Conservation (phyloP, 225 moss, liverwort and hornwort species). For the Pseudoscleropodium purum region DNA sequence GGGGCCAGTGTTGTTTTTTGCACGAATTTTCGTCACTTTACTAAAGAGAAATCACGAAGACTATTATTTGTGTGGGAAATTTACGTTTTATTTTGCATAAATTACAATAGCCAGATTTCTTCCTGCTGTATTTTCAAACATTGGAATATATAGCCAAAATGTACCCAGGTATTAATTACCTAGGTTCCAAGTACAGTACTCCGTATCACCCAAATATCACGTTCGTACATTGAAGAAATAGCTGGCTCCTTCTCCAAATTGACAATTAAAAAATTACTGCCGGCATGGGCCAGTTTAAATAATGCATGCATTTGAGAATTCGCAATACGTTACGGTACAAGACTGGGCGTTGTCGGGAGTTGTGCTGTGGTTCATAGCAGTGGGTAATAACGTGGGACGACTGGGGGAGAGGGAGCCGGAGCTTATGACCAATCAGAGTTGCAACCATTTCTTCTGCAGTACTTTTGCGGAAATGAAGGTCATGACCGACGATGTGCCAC, state of each 20-base stretch:
- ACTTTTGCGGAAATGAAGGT: not conserved
- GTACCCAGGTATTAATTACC: not conserved
- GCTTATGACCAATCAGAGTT: not conserved
- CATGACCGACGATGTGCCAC: not conserved
- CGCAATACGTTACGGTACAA: not conserved
- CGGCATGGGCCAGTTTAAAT: not conserved
- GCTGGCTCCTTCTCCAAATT: not conserved
- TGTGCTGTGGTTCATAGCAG: not conserved
- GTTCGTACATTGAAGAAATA: not conserved
- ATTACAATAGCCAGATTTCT: not conserved
- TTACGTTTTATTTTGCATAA: not conserved
- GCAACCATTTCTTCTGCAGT: not conserved
- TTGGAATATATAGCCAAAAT: not conserved
- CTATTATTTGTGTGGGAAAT: not conserved
- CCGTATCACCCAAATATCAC: not conserved
- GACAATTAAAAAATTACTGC: not conserved
- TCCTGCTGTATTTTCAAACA: not conserved
- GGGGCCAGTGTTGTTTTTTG: too few relatives aligned
- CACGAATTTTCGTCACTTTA: not conserved
- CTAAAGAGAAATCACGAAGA: not conserved
- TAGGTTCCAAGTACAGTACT: not conserved
- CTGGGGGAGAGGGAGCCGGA: not conserved
- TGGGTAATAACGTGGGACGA: not conserved
- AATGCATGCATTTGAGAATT: not conserved
- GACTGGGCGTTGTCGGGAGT: not conserved